Evolutionary conservation across 257 asterid species (phyloP).

Genomic region (Lantana camara): DNA sequence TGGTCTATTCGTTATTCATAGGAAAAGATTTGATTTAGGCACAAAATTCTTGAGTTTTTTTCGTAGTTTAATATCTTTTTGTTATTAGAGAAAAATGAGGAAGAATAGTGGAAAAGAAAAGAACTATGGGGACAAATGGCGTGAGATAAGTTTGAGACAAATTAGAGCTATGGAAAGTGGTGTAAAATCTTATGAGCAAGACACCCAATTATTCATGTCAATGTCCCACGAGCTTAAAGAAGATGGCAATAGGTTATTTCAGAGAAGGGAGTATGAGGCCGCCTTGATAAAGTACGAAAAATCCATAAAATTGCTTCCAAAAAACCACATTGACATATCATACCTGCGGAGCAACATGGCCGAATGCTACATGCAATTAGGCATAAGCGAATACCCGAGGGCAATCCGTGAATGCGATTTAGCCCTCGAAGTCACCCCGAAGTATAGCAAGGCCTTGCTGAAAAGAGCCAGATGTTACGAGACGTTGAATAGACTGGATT

Average conservation of each 20-base stretch:
- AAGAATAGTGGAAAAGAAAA: conserved; percentile 43
- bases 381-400: conserved; percentile 69
- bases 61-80: conserved; percentile 30
- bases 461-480: conserved; percentile 90
- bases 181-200: conserved; percentile 54
- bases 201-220: conserved; percentile 67
- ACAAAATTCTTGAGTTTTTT: conserved; percentile 19
- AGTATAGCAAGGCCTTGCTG: conserved; percentile 77
- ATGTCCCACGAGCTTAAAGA: conserved; percentile 72
- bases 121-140: conserved; percentile 44
- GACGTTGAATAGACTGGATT: conserved; percentile 67
- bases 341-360: conserved; percentile 81
- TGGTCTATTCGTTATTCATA: conserved; percentile 20
- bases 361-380: conserved; percentile 82
- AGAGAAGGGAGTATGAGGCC: conserved; percentile 68
- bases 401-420: conserved; percentile 84
- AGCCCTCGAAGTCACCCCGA: conserved; percentile 85
- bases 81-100: conserved; percentile 47
- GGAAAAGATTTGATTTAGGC: conserved; percentile 16
- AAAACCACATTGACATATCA: conserved; percentile 71
- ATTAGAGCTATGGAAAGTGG: conserved; percentile 44
- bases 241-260: conserved; percentile 79
- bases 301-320: conserved; percentile 77
- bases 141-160: conserved; percentile 42
- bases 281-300: conserved; percentile 76